phyloP scores from a whole-genome alignment of 768 basidiomycete genomes.

The Suillus cothurnatus region DNA sequence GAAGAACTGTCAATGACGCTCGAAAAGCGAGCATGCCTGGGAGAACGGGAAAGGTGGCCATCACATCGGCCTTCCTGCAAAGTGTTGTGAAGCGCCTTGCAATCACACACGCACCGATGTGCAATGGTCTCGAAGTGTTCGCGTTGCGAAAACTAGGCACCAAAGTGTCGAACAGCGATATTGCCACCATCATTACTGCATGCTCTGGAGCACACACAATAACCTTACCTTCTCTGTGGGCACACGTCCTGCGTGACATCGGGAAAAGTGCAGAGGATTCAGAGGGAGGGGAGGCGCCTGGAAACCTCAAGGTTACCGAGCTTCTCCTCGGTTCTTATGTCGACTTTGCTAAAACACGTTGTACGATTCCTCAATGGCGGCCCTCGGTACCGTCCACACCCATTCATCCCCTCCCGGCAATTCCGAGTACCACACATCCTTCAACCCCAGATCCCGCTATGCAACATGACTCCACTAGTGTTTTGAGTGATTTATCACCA shows the following conservation, averaged over 20 bases:
- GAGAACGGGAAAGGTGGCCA: no score
- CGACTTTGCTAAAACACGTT: conserved; percentile 4
- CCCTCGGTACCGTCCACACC: conserved; percentile 19
- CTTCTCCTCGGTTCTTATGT: conserved; percentile 13
- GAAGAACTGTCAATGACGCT: conserved; percentile 37
- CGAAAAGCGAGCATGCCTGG: background rate
- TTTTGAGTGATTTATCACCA: background rate
- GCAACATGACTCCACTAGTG: background rate
- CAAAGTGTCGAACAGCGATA: conserved; percentile 26
- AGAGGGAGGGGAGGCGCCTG: background rate
- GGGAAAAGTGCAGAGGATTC: conserved; percentile 7
- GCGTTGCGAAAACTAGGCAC: conserved; percentile 15
- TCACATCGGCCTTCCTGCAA: conserved; percentile 28
- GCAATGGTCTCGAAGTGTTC: conserved; percentile 7
- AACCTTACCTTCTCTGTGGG: conserved; percentile 23
- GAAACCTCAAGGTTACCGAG: background rate
- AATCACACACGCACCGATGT: conserved; percentile 29
- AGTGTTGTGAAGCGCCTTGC: conserved; percentile 40
- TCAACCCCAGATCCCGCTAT: conserved; percentile 26
- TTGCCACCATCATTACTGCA: conserved; percentile 25
- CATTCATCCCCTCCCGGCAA: conserved; percentile 1
- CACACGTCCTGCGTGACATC: conserved; percentile 7
- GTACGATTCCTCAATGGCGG: conserved; percentile 6
- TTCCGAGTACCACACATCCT: conserved; percentile 18
- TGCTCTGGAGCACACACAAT: conserved; percentile 39